These are phyloP conservation scores for Penicillium frequentans DNA, from an alignment of 2,329 filamentous ascomycete genomes.

Conservation along the genomic window DNA sequence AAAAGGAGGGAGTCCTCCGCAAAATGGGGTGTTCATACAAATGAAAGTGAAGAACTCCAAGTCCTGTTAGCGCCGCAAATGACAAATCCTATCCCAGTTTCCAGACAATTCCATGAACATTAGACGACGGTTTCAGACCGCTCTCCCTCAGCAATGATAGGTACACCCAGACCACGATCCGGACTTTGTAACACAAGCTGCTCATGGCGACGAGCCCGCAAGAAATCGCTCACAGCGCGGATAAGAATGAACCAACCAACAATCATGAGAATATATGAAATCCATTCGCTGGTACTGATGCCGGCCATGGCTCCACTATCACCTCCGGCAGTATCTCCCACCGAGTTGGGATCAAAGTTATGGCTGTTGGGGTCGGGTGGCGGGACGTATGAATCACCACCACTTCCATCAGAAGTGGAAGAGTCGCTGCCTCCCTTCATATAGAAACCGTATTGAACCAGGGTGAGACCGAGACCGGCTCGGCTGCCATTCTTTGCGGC, in stretches of 20 bases:
- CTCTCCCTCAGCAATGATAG: slow-evolving; percentile 86
- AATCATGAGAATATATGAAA: slow-evolving; percentile 92
- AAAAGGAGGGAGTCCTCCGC: slow-evolving; percentile 11
- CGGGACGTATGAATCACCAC: slow-evolving; percentile 50
- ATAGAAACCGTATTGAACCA: slow-evolving; percentile 95
- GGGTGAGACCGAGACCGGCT: slow-evolving; percentile 88
- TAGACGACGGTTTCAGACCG: slow-evolving; percentile 73
- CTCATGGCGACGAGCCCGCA: slow-evolving; percentile 85
- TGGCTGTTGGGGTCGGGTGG: slow-evolving; percentile 89
- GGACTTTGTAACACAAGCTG: slow-evolving; percentile 91
- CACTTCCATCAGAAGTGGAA: slow-evolving; percentile 36
- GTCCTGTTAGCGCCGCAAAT: slow-evolving; percentile 10
- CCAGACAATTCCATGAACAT: slow-evolving; percentile 20
- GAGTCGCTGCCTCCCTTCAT: slow-evolving; percentile 68
- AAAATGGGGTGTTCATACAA: slow-evolving; percentile 16
- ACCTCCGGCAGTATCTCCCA: slow-evolving; percentile 48
- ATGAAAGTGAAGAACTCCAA: slow-evolving; percentile 14
- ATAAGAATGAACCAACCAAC: slow-evolving; percentile 98
- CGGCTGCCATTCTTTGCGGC: slow-evolving; percentile 96
- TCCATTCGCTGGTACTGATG: slow-evolving; percentile 77
- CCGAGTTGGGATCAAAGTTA: slow-evolving; percentile 75
- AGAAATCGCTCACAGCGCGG: slow-evolving; percentile 85
- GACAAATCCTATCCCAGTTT: slow-evolving; percentile 14
- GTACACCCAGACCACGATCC: slow-evolving; percentile 78
- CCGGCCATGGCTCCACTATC: slow-evolving; percentile 48